A percentile compares a stretch with the other conserved stretches of the same genome.
phyloP scores from a whole-genome alignment of 139 green algal genomes.

The Asterochloris sp. region DNA sequence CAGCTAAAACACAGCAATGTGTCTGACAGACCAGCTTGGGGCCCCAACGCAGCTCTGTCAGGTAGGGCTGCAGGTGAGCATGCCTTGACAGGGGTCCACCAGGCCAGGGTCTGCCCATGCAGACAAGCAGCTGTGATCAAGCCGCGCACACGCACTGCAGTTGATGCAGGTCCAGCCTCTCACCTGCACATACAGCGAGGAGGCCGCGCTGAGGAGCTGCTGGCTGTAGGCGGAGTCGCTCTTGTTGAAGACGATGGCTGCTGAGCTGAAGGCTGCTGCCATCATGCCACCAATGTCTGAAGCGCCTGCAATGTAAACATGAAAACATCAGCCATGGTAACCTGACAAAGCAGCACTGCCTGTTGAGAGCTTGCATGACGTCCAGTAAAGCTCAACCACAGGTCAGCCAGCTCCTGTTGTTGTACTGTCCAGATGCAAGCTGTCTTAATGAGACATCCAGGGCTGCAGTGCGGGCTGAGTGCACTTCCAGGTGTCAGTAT shows the following conservation, averaged over 20 bases:
- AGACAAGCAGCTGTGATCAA: too few species aligned
- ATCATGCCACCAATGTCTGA: conserved; percentile 55
- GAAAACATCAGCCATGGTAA: background rate
- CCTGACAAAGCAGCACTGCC: background rate
- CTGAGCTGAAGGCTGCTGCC: conserved; percentile 61
- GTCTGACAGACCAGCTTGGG: too few species aligned
- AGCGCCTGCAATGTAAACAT: background rate
- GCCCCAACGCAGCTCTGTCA: too few species aligned
- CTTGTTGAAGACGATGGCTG: conserved; percentile 54
- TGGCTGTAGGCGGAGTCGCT: conserved; percentile 37
- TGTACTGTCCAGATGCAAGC: background rate
- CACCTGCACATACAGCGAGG: conserved; percentile 11
- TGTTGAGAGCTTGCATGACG: background rate
- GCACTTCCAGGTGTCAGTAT: too few species aligned
- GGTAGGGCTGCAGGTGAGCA: too few species aligned
- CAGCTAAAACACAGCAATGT: too few species aligned
- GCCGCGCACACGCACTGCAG: background rate
- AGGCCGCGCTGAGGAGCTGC: conserved; percentile 38
- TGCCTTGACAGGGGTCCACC: too few species aligned
- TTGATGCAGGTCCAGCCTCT: background rate
- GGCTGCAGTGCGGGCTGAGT: too few species aligned
- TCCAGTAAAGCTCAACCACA: background rate
- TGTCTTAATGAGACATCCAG: too few species aligned
- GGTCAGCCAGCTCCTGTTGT: too few species aligned
- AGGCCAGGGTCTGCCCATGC: too few species aligned